Evolutionary conservation across 805 yeast species (phyloP), one percentile per base, ranked within the genome.

Genomic region (Barnettozyma sp.): DNA sequence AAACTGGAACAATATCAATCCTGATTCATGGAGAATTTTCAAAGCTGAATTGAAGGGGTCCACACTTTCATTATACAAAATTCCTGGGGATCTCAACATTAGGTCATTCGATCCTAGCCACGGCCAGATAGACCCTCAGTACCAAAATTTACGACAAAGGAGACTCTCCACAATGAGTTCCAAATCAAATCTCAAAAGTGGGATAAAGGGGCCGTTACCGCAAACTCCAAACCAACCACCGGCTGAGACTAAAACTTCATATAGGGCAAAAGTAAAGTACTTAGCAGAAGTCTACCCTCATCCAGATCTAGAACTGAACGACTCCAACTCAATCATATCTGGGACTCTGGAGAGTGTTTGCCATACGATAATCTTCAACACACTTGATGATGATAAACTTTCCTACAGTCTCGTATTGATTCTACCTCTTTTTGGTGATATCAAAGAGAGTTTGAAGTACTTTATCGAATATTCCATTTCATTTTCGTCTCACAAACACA

Each of bases 1-100:
- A 12, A 45, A 50, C 20, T 48, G 48, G 43, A 43, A 44, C 25
- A 39, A 36, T 15, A 30, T 50, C 4, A 41, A 43, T 16, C 29
- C 52, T 5, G 55, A 50, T 27, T 45, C 50, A 1, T 57, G 62
- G 62, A 54, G 70, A 40, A 55, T 84, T 22, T 73, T 65, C 38
- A 66, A 80, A 34, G 86, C 82, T 0, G 84, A 78, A 49, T 60
- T 87, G 39, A 73, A 69, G 47, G 95, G 95, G 14, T 73, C 87
- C 2, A 63, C 66, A 28, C 58, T 87, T 35, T 65, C 67, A 36
- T 55, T 87, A 13, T 82, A 72, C 62, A 80, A 74, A 54, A 68
- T 76, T 24, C 78, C 70, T 3, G 56, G 62, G 18, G 75, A 64
- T 19, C 38, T 75, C 19, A 68, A 62, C 20, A 68, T 68, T 18